Evolutionary conservation across 345 rosid species (phyloP), one percentile per base, ranked within the genome.

Genomic region (Excoecaria agallocha): DNA sequence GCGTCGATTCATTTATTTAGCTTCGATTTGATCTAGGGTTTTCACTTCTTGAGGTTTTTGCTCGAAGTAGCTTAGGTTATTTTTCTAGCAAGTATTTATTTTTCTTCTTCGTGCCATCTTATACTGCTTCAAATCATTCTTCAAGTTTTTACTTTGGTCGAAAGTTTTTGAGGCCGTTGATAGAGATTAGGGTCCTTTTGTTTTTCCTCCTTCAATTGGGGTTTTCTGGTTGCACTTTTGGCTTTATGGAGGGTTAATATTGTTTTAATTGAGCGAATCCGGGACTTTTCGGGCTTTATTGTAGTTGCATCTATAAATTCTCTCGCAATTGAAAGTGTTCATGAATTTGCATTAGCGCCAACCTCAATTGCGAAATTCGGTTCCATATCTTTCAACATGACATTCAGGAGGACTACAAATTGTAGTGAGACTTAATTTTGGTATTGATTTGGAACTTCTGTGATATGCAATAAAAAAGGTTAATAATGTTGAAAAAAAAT

Each of bases 1-100:
- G 82, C 59, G 66, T 69, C 75, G 68, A 38, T 25, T 61, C 75
- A 61, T 57, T 70, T 55, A 45, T 79, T 61, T 52, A 41, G 66
- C 71, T 79, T 79, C 74, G 70, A 78, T 69, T 79, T 68, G 82
- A 79, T 74, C 78, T 64, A 74, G 75, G 78, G 71, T 74, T 79
- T 24, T 41, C 25, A 16, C n/a, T 49, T 43, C 55, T 12, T 10
- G 50, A 62, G 55, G 1, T 49, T 70, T 74, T 63, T 22, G 46
- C 59, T 73, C 71, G 38, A 69, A 35, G 59, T 63, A 64, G 73
- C 52, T 56, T 65, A n/a, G 71, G 35, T 30, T 10, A 12, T 65
- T 17, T 67, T 59, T 41, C 45, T n/a, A 65, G 76, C 56, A 22
- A 71, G 63, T 66, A 52, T 72, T 68, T 39, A 15, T 50, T 41